Conservation (phyloP, 768 basidiomycete species). For the Auricularia sp. region DNA sequence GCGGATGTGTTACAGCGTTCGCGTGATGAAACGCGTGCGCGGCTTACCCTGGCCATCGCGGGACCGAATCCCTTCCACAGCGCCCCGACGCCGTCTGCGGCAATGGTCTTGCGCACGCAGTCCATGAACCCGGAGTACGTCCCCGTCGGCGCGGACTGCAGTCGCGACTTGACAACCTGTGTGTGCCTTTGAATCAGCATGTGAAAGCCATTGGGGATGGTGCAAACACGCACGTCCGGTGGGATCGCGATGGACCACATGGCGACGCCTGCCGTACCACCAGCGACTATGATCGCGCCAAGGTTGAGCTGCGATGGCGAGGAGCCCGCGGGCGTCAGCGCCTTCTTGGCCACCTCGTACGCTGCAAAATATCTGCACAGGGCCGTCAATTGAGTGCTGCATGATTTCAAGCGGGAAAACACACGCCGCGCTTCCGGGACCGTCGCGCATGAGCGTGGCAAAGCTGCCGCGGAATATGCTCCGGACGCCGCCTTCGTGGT, state of each 20-base stretch:
- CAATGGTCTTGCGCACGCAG: conserved; percentile 85
- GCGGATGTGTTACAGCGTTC: neutral
- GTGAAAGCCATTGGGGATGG: neutral
- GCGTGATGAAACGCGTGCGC: neutral
- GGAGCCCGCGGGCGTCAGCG: conserved; percentile 68
- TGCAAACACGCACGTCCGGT: conserved; percentile 62
- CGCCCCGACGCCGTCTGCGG: conserved; percentile 73
- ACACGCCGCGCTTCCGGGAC: conserved; percentile 92
- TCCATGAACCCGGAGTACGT: conserved; percentile 94
- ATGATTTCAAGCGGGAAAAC: conserved; percentile 20
- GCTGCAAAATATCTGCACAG: conserved; percentile 81
- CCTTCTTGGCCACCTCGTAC: conserved; percentile 88
- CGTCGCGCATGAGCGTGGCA: conserved; percentile 92
- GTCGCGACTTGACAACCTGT: conserved; percentile 88
- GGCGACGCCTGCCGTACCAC: conserved; percentile 88
- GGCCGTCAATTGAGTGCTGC: conserved; percentile 8
- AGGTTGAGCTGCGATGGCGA: conserved; percentile 77
- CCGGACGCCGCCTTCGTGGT: conserved; percentile 84
- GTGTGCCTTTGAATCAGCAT: conserved; percentile 3
- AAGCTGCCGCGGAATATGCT: conserved; percentile 88
- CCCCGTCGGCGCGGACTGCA: conserved; percentile 94
- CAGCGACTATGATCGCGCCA: conserved; percentile 78
- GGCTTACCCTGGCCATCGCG: conserved; percentile 80
- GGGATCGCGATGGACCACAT: conserved; percentile 99
- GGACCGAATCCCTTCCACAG: conserved; percentile 98